These are phyloP conservation scores for Colletotrichum falcatum DNA, from an alignment of 2,329 filamentous ascomycete species.

Conservation along the genomic window DNA sequence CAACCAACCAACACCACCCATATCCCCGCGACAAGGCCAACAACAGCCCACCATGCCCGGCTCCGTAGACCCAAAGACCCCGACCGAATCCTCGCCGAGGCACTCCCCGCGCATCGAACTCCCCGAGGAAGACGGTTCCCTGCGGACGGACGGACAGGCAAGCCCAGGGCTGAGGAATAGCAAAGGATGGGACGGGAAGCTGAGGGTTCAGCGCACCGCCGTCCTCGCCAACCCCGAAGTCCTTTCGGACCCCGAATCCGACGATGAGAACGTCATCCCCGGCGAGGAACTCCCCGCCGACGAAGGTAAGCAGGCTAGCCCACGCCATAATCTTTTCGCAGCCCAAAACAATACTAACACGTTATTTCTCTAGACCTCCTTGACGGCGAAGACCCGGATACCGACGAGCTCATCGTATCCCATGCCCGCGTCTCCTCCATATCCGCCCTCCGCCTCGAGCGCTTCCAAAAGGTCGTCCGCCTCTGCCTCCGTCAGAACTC, in stretches of 20 bases:
- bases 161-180: constrained; percentile 67
- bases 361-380: constrained; percentile 63
- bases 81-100: constrained; percentile 46
- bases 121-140: constrained; percentile 54
- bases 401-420: constrained; percentile 87
- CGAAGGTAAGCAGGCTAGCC: constrained; percentile 68
- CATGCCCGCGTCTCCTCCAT: constrained; percentile 88
- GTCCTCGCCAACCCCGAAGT: constrained; percentile 83
- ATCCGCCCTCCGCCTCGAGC: constrained; percentile 80
- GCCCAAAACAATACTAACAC: constrained; percentile 26
- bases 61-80: constrained; percentile 52
- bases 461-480: constrained; percentile 81
- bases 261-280: constrained; percentile 73
- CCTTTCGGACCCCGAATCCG: constrained; percentile 86
- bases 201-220: constrained; percentile 78
- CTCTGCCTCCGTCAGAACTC: constrained; percentile 94
- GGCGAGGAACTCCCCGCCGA: constrained; percentile 84
- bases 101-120: constrained; percentile 61
- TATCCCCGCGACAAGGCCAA: not conserved
- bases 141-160: constrained; percentile 55
- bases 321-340: not conserved
- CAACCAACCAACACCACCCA: not conserved
- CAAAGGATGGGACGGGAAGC: constrained; percentile 87
- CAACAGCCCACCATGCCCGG: constrained; percentile 54
- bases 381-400: constrained; percentile 69